Conservation (phyloP, 768 basidiomycete species). For the Pleurotus tuber-regium region DNA sequence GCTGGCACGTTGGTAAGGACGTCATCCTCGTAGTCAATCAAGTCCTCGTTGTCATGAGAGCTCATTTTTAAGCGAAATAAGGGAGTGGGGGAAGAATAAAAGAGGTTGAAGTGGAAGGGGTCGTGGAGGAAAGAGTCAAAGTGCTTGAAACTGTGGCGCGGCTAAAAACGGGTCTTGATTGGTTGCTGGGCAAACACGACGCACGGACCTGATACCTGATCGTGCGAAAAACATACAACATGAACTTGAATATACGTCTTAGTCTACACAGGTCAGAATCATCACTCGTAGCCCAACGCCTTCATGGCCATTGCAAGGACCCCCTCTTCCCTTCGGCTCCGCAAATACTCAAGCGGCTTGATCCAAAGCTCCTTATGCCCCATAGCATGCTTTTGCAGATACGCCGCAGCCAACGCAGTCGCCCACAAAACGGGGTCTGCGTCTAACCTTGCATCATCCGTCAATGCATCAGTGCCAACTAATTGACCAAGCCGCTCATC, state of each 20-base stretch:
- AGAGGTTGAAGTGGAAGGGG: constrained; percentile 26
- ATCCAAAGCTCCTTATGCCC: constrained; percentile 3
- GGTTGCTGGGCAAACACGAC: neutral
- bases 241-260: neutral
- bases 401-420: constrained; percentile 46
- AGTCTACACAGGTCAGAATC: neutral
- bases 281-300: neutral
- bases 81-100: constrained; percentile 18
- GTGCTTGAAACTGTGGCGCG: constrained; percentile 4
- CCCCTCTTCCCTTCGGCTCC: neutral
- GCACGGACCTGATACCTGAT: constrained; percentile 8
- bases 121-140: constrained; percentile 20
- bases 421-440: constrained; percentile 42
- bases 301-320: neutral
- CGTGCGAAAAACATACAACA: neutral
- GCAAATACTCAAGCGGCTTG: neutral
- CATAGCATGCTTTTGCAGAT: constrained; percentile 30
- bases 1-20: constrained; percentile 59
- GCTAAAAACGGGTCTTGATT: constrained; percentile 1
- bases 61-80: constrained; percentile 50
- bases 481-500: constrained; percentile 28
- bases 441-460: constrained; percentile 26
- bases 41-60: constrained; percentile 84
- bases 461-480: constrained; percentile 32
- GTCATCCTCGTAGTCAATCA: constrained; percentile 94